Evolutionary conservation across 306 rosid species (phyloP), one percentile per base, ranked within the genome.

Genomic region (Pyrus bretschneideri): DNA sequence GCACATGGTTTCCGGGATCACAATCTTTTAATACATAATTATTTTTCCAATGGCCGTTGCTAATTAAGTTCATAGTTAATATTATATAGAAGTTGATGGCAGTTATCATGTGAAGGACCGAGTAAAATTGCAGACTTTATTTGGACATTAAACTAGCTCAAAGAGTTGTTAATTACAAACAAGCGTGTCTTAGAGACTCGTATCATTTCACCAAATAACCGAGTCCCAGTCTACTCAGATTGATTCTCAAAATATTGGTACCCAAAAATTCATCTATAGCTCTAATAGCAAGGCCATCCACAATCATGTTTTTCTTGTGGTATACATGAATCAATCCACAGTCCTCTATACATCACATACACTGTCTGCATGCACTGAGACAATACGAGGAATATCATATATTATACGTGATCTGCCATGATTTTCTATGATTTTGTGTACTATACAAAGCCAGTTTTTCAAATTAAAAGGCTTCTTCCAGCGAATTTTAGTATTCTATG

Each of bases 1-100:
- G 27, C 77, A 73, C 69, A 59, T 73, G 69, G 69, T 73, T 42
- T n/a, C 69, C 19, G 25, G 18, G 58, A 73, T 42, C 69, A 60
- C 77, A 73, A 23, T 59, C 55, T 25, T 59, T 22, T 13, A 33
- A 55, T n/a, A 1, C 64, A 38, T 46, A 72, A 35, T 57, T 38
- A 8, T 6, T 40, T 35, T 35, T 72, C 33, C 22, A 6, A n/a
- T 58, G 62, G 45, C 54, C 18, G 33, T 38, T 38, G 55, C 15
- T 13, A 61, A 61, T 49, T 49, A 1, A 49, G 64, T 44, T 30
- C 8, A 18, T 70, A 18, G 30, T 27, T 14, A 51, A 27, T 70
- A 70, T 49, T 22, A 30, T 30, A 30, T 15, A 67, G 8, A 18
- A 64, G 2, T 25, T 8, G 14, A 64, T 64, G 69, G 23, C 69